A percentile compares a stretch with the other conserved stretches of the same genome.
Conservation (phyloP, 192 early-diverging fungal genomes). For the Mortierella hygrophila region DNA sequence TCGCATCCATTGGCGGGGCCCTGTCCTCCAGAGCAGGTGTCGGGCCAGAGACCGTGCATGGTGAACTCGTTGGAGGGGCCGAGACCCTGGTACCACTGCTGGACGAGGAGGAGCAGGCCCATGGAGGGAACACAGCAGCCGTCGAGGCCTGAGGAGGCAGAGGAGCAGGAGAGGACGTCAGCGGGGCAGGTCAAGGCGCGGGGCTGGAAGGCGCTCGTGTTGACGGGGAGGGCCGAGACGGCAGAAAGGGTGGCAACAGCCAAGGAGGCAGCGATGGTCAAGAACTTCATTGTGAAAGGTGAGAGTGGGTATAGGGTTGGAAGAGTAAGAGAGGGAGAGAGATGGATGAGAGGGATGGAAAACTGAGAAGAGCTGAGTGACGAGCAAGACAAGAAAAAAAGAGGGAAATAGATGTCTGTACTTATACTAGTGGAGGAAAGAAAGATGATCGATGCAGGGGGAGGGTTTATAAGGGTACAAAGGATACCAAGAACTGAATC, state of each 20-base stretch:
- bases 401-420: background rate
- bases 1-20: conserved; percentile 72
- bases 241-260: conserved; percentile 23
- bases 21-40: conserved; percentile 63
- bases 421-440: background rate
- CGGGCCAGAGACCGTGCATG: conserved; percentile 87
- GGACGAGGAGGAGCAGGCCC: conserved; percentile 65
- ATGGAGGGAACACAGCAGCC: conserved; percentile 68
- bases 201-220: background rate
- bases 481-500: background rate
- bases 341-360: too few relatives aligned
- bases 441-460: background rate
- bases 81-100: conserved; percentile 71
- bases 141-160: conserved; percentile 17
- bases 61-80: conserved; percentile 74
- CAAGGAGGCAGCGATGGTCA: conserved; percentile 30
- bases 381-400: background rate
- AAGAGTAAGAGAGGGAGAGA: background rate
- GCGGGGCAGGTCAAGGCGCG: conserved; percentile 29
- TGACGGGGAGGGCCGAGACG: conserved; percentile 27
- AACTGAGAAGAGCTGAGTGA: too few relatives aligned
- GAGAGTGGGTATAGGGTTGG: background rate
- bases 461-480: background rate
- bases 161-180: conserved; percentile 53
- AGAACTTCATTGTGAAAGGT: conserved; percentile 29